phyloP scores from a whole-genome alignment of 768 basidiomycete species.

The Termitomyces sp. region DNA sequence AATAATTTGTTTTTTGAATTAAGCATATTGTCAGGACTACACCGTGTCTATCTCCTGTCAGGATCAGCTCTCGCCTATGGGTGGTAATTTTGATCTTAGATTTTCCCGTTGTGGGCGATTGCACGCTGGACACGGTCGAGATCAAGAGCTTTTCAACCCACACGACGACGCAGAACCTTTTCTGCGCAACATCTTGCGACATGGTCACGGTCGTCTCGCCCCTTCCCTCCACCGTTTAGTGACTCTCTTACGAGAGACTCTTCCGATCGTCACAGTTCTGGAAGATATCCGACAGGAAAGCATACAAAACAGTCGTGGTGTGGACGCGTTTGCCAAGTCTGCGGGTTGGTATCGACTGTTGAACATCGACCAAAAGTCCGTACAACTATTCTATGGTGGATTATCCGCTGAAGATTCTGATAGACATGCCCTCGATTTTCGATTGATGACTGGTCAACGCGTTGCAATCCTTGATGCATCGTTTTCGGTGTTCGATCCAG shows the following conservation, averaged over 20 bases:
- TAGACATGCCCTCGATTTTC: conserved; percentile 79
- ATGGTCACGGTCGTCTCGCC: conserved; percentile 61
- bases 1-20: not conserved
- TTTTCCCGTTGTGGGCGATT: conserved; percentile 53
- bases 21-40: conserved; percentile 51
- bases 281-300: conserved; percentile 49
- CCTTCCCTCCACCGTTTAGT: conserved; percentile 67
- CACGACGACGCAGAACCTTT: conserved; percentile 79
- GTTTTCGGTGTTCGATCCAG: conserved; percentile 47
- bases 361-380: conserved; percentile 65
- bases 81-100: conserved; percentile 70
- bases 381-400: conserved; percentile 3
- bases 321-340: conserved; percentile 76
- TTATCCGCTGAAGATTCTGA: conserved; percentile 7
- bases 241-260: conserved; percentile 67
- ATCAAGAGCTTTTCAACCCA: conserved; percentile 52
- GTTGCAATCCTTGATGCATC: conserved; percentile 77
- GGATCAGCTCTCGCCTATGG: conserved; percentile 66
- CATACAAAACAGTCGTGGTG: conserved; percentile 30
- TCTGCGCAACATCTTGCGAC: conserved; percentile 67
- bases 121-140: conserved; percentile 19
- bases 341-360: conserved; percentile 81
- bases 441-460: conserved; percentile 64
- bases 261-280: conserved; percentile 74
- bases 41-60: conserved; percentile 77